Base-by-base conservation (phyloP, 192 early-diverging fungal species). In the Backusella tarrabulga region DNA sequence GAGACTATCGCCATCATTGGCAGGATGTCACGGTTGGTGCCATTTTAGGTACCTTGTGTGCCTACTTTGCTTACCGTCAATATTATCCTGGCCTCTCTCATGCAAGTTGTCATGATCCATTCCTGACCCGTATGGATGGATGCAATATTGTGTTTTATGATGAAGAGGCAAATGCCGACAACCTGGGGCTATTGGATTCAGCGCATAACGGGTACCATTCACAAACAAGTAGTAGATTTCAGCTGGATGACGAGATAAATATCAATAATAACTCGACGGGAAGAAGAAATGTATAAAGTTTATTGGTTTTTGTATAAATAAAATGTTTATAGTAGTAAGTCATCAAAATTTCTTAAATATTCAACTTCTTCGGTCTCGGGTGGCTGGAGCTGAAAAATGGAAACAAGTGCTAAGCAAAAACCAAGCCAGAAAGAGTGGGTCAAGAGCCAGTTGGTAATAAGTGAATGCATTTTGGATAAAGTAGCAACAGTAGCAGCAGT, bases 1-100 rank as follows among this genome's bases (percentile, higher is more conserved):
- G 85, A 60, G 91, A 92, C 67, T 93, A 92, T 67, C 87, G 88
- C 72, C 91, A 93, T 69, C 87, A 89, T 40, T 88, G 84, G 81
- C 79, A 87, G 67, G 91, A 93, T 75, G 91, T 93, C 23, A 77
- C 87, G 12, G 86, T 88, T 36, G 92, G 92, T 8, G 38, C 40
- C 41, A 71, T 71, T 40, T 46, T 72, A 72, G 71, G 71, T n/a
- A 32, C 72, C 77, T 34, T 87, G 21, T 87, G 79, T 89, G 71
- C 88, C 6, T 84, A 85, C 54, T 91, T 91, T 68, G 85, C 88
- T 8, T 91, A 92, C 76, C 83, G 83, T 72, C 89, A 90, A 79
- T 92, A 90, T 79, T 91, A 91, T 41, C 90, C 91, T 6, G 8
- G 73, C 1, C 75, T 88, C 1, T 63, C 56, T 9, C 56, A 63